phyloP scores from a whole-genome alignment of 192 early-diverging fungal genomes.

The Entomortierella lignicola region DNA sequence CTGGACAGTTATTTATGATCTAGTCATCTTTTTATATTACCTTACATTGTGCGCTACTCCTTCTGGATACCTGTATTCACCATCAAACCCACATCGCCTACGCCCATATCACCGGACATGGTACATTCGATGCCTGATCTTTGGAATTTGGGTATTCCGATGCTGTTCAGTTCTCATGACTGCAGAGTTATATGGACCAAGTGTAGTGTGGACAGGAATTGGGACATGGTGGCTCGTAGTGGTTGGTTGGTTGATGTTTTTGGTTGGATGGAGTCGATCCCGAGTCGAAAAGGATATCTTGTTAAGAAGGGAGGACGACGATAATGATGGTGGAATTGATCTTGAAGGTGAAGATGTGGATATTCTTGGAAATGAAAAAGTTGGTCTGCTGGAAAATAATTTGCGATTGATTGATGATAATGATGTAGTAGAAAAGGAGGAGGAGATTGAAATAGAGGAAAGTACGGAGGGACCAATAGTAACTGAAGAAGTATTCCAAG shows the following conservation, averaged over 20 bases:
- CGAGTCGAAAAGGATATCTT: constrained; percentile 41
- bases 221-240: constrained; percentile 43
- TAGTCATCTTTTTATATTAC: constrained; percentile 52
- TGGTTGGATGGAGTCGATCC: constrained; percentile 48
- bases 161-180: constrained; percentile 52
- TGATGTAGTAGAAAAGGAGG: not conserved
- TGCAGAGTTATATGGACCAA: constrained; percentile 45
- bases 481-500: too few relatives aligned
- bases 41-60: constrained; percentile 48
- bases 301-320: constrained; percentile 22
- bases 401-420: not conserved
- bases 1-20: constrained; percentile 44
- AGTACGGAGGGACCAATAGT: too few relatives aligned
- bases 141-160: constrained; percentile 52
- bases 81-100: constrained; percentile 43
- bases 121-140: constrained; percentile 50
- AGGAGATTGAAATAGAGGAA: too few relatives aligned
- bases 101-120: constrained; percentile 51
- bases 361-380: not conserved
- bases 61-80: constrained; percentile 47
- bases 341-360: not conserved
- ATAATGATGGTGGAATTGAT: not conserved
- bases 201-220: constrained; percentile 51
- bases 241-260: constrained; percentile 51
- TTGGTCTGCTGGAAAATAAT: not conserved